A percentile compares a stretch with the other conserved stretches of the same genome.
phyloP scores from a whole-genome alignment of 331 rosid species.

The Quercus lobata region DNA sequence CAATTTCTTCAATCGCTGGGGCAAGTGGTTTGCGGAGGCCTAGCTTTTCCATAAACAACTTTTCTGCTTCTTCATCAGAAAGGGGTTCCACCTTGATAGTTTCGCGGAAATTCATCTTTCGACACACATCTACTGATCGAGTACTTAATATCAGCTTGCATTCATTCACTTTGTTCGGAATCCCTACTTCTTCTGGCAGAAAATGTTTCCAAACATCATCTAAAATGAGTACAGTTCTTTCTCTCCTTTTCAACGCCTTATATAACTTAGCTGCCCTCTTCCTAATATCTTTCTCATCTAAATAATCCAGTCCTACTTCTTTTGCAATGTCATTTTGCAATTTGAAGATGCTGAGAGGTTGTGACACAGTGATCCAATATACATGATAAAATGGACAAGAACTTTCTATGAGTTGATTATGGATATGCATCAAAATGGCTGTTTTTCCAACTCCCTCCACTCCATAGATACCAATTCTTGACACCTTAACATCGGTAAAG shows the following conservation, averaged over 20 bases:
- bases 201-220: constrained; percentile 30
- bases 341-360: constrained; percentile 11
- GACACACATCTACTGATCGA: constrained; percentile 20
- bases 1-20: background rate
- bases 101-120: constrained; percentile 7
- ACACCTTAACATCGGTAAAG: too few species aligned
- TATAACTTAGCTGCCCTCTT: constrained; percentile 7
- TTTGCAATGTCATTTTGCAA: constrained; percentile 20
- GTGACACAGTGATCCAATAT: constrained; percentile 17
- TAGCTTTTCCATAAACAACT: constrained; percentile 16
- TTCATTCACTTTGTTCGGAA: background rate
- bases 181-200: constrained; percentile 7
- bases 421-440: too few species aligned
- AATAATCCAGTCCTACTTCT: constrained; percentile 3
- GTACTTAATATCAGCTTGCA: constrained; percentile 23
- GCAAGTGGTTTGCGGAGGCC: background rate
- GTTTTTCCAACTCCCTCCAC: too few species aligned
- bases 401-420: too few species aligned
- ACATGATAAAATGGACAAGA: too few species aligned
- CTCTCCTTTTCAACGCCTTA: constrained; percentile 2
- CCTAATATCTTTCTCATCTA: constrained; percentile 10
- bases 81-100: constrained; percentile 10
- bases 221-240: constrained; percentile 10
- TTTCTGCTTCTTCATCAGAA: background rate
- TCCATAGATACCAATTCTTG: too few species aligned